phyloP scores from a whole-genome alignment of 768 basidiomycete species.

The Agrocybe pediades region DNA sequence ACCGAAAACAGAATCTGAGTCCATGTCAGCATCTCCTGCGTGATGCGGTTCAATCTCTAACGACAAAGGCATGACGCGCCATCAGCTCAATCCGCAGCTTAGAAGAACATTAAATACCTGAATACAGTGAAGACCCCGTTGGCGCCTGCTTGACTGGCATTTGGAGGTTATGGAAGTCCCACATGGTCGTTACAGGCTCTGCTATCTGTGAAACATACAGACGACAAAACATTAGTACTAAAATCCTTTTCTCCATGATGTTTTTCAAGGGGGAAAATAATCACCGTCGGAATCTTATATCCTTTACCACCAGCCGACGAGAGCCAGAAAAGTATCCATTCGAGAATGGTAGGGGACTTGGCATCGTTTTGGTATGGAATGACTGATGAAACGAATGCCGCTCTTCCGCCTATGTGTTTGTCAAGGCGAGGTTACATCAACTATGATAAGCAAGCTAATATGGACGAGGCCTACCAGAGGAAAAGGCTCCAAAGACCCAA shows the following conservation, averaged over 20 bases:
- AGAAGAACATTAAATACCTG: neutral
- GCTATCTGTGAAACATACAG: conserved; percentile 11
- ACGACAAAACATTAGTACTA: too few relatives aligned
- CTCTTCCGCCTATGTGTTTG: conserved; percentile 49
- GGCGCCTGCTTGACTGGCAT: neutral
- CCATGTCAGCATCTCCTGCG: conserved; percentile 12
- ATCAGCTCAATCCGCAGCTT: neutral
- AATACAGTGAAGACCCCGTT: neutral
- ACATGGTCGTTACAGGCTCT: neutral
- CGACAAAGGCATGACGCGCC: conserved; percentile 2
- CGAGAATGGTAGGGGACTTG: conserved; percentile 47
- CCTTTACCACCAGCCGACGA: conserved; percentile 50
- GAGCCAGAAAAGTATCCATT: conserved; percentile 57
- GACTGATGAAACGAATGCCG: conserved; percentile 51
- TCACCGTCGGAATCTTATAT: conserved; percentile 39
- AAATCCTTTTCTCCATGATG: too few relatives aligned
- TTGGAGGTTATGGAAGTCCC: neutral
- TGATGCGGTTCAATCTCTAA: conserved; percentile 10
- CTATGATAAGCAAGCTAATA: neutral
- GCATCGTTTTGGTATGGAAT: conserved; percentile 35
- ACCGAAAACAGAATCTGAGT: conserved; percentile 9
- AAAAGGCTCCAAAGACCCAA: conserved; percentile 65
- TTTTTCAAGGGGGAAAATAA: too few relatives aligned
- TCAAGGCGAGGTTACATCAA: neutral
- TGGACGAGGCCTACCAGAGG: conserved; percentile 40